Conservation (phyloP, 306 rosid species). For the Ziziphus jujuba region DNA sequence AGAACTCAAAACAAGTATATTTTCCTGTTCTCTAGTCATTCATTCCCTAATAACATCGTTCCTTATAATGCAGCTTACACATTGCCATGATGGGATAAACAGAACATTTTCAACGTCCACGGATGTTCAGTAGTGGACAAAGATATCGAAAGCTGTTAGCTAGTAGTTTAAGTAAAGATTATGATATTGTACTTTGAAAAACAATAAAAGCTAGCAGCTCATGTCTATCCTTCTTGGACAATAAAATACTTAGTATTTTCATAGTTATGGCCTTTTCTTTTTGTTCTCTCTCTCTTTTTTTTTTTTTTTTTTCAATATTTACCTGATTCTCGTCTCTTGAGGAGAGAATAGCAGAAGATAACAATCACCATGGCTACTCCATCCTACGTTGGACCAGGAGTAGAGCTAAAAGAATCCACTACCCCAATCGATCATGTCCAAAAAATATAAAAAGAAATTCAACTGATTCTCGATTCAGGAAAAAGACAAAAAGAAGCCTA, state of each 20-base stretch:
- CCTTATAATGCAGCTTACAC: conserved; percentile 51
- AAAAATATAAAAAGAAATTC: too few relatives aligned
- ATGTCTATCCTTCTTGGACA: conserved; percentile 17
- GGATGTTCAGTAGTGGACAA: conserved; percentile 10
- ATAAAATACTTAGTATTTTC: conserved; percentile 13
- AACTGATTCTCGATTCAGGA: background rate
- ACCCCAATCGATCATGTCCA: too few relatives aligned
- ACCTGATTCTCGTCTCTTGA: too few relatives aligned
- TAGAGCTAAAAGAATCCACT: too few relatives aligned
- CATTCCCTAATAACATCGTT: background rate
- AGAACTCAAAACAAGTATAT: background rate
- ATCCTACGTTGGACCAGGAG: too few relatives aligned
- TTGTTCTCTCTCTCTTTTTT: too few relatives aligned
- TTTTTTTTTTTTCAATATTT: background rate
- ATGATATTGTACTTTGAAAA: conserved; percentile 21
- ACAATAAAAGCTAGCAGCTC: conserved; percentile 38
- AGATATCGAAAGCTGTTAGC: conserved; percentile 19
- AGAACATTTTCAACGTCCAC: too few relatives aligned
- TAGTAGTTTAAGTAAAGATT: conserved; percentile 10
- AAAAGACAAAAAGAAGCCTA: background rate
- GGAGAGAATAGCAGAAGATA: too few relatives aligned
- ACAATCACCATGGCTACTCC: too few relatives aligned
- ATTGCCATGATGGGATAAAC: conserved; percentile 43
- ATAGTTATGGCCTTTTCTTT: background rate
- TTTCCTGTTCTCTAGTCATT: too few relatives aligned